phyloP scores from a whole-genome alignment of 208 protist genomes.

The Trypanosoma congolense region DNA sequence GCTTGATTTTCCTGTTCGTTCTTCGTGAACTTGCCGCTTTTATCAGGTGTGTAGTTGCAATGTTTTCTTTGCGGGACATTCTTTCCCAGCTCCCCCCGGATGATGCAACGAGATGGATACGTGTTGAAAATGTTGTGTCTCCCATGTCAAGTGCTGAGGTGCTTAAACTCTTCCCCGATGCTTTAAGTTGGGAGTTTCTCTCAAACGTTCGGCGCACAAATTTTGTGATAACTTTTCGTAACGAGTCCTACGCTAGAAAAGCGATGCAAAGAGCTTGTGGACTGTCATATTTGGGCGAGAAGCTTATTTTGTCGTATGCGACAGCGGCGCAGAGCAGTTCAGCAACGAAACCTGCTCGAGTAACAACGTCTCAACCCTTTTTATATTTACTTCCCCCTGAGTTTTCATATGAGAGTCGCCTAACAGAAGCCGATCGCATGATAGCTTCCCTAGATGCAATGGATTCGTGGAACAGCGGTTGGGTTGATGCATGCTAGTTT shows the following conservation, averaged over 20 bases:
- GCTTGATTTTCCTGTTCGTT: too few relatives aligned
- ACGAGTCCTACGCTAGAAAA: conserved; percentile 19
- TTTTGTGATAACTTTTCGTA: conserved; percentile 25
- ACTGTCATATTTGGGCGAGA: conserved; percentile 16
- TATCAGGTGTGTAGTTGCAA: too few relatives aligned
- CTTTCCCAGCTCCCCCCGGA: conserved; percentile 17
- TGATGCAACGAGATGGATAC: conserved; percentile 26
- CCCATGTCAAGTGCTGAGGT: conserved; percentile 33
- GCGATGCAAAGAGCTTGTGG: conserved; percentile 18
- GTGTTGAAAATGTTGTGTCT: conserved; percentile 31
- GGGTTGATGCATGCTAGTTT: conserved; percentile 14
- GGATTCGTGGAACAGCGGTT: conserved; percentile 1
- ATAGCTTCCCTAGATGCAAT: conserved; percentile 9
- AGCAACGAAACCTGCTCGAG: neutral
- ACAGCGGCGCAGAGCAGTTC: neutral
- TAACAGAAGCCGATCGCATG: conserved; percentile 14
- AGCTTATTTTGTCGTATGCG: conserved; percentile 9
- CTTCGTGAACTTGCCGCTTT: too few relatives aligned
- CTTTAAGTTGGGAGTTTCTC: conserved; percentile 21
- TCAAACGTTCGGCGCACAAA: conserved; percentile 22
- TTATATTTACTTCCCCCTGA: conserved; percentile 18
- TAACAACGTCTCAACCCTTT: conserved; percentile 11
- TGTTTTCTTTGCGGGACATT: conserved; percentile 19
- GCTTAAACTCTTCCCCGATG: conserved; percentile 22
- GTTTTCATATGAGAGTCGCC: conserved; percentile 16